Percentiles rank a stretch among this genome's conserved stretches.
These are phyloP conservation scores for Panaeolus papilionaceus DNA, from an alignment of 768 basidiomycete genomes.

Conservation along the genomic window DNA sequence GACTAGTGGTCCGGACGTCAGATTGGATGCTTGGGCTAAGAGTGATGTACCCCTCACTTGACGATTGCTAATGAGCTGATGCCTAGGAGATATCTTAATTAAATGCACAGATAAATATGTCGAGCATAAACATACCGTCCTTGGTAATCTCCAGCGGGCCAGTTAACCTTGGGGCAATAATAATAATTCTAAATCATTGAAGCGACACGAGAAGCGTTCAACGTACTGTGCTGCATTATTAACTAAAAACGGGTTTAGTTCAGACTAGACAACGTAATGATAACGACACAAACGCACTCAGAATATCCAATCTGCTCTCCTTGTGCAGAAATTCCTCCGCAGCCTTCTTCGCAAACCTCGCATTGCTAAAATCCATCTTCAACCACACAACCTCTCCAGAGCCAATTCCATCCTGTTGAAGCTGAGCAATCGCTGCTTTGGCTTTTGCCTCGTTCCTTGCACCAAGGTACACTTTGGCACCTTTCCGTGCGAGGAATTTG, in stretches of 20 bases:
- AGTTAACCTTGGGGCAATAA: conserved; percentile 21
- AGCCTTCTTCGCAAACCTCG: conserved; percentile 31
- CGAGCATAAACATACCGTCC: conserved; percentile 27
- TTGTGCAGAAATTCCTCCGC: conserved; percentile 49
- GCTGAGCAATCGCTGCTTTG: conserved; percentile 29
- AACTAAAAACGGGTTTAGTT: conserved; percentile 19
- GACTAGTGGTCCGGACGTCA: conserved; percentile 23
- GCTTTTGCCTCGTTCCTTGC: conserved; percentile 31
- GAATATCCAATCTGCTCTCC: conserved; percentile 42
- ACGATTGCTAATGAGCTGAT: conserved; percentile 27
- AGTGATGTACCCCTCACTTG: conserved; percentile 26
- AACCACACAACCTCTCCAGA: conserved; percentile 48
- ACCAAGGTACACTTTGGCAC: conserved; percentile 35
- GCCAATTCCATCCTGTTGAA: conserved; percentile 30
- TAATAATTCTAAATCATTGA: background rate
- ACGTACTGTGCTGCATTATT: conserved; percentile 35
- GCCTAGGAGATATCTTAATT: conserved; percentile 15
- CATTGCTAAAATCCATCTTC: conserved; percentile 49
- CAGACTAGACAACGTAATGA: background rate
- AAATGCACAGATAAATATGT: background rate
- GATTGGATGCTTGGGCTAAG: background rate
- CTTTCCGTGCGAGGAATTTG: conserved; percentile 30
- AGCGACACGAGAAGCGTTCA: too few species aligned
- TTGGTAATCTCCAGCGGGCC: conserved; percentile 29
- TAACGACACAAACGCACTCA: conserved; percentile 19